A percentile compares a stretch with the other conserved stretches of the same genome.
Evolutionary conservation across 768 basidiomycete species (phyloP).

Genomic region (Mycena filopes): DNA sequence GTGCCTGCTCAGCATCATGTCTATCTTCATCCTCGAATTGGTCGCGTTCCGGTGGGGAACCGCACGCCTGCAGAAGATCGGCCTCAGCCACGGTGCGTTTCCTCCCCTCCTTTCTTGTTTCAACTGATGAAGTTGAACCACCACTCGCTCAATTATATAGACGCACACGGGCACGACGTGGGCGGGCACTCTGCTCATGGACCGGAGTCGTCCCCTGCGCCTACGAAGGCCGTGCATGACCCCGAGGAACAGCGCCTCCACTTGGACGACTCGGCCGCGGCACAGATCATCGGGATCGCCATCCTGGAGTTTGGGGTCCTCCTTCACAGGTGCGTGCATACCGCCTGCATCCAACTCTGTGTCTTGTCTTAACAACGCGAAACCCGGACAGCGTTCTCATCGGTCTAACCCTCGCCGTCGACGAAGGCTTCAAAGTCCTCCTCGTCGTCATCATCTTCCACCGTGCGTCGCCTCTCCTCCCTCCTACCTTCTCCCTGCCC

Average conservation of each 20-base stretch:
- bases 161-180: constrained; percentile 71
- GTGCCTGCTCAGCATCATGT: constrained; percentile 83
- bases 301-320: constrained; percentile 95
- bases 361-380: too few species aligned
- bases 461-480: constrained; percentile 61
- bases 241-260: constrained; percentile 65
- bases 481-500: constrained; percentile 76
- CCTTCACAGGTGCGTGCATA: constrained; percentile 71
- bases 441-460: constrained; percentile 93
- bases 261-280: constrained; percentile 77
- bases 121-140: too few species aligned
- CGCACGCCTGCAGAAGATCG: constrained; percentile 35
- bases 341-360: too few species aligned
- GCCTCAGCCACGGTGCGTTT: background rate
- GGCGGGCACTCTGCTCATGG: constrained; percentile 76
- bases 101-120: background rate
- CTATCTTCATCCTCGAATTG: constrained; percentile 83
- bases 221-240: constrained; percentile 37
- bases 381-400: constrained; percentile 87
- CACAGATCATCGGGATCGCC: constrained; percentile 85
- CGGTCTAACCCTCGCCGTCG: constrained; percentile 90
- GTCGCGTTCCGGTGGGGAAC: constrained; percentile 89
- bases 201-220: constrained; percentile 55
- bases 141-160: constrained; percentile 41
- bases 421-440: constrained; percentile 79